Evolutionary conservation across 257 asterid species (phyloP), one percentile per base, ranked within the genome.

Genomic region (Nemophila menziesii): DNA sequence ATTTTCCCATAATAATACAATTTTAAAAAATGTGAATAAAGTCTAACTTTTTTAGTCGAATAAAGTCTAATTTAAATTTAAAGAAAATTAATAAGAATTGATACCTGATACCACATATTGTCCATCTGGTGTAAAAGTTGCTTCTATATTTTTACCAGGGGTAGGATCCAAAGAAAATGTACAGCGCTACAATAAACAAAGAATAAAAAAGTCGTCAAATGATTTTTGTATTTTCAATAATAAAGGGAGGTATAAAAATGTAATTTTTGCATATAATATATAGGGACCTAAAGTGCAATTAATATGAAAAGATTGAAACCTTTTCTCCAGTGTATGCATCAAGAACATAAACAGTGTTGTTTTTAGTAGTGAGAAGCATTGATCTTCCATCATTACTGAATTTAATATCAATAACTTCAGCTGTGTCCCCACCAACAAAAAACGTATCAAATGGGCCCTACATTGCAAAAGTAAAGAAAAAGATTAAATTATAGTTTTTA

Each of bases 401-500:
- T 70, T 90, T 90, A 66, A 90, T 81, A 71, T 85, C 98, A 75
- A 85, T 74, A 34, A 90, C 94, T 72, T 90, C 98, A 44, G 98
- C 96, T 20, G 69, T 90, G 56, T 81, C 98, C 16, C 96, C 98
- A 24, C 96, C 98, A 50, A 90, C 96, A 40, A 90, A 77, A 66
- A 90, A 90, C 42, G 96, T 85, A 58, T 90, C 98, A 36, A 90
- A 81, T 17, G 98, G 98, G 11, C 98, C 96, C 98, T 85, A 66
- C 46, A 62, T 43, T 45, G 56, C 41, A 53, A n/a, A n/a, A n/a
- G n/a, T n/a, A n/a, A n/a, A n/a, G n/a, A n/a, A 23, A 17, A 23
- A 19, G 40, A 33, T 47, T n/a, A 19, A 44, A 43, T 17, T 34
- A 34, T 38, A 27, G n/a, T n/a, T n/a, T n/a, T n/a, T n/a, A n/a